Evolutionary conservation across 2,329 filamentous ascomycete species (phyloP).

Genomic region (Phyllosticta citriasiana): DNA sequence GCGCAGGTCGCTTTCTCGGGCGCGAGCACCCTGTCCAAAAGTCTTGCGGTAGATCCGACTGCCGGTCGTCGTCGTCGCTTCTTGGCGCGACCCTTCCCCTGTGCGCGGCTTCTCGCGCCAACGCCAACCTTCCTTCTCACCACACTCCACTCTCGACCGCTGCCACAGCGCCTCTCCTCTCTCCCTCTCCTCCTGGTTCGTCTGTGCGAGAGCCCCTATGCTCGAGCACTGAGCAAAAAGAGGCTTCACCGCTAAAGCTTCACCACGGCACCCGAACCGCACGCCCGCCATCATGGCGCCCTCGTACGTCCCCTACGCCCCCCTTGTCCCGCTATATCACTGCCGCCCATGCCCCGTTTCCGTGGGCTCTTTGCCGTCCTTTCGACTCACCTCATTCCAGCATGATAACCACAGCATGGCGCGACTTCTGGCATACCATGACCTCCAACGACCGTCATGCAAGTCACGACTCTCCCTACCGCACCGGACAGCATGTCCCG

Average conservation of each 20-base stretch:
- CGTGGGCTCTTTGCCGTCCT: neutral
- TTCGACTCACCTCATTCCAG: constrained; percentile 1
- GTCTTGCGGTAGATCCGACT: neutral
- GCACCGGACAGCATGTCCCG: constrained; percentile 81
- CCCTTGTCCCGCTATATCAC: neutral
- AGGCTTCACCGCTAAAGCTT: neutral
- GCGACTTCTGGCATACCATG: constrained; percentile 86
- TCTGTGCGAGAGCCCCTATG: neutral
- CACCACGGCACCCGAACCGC: constrained; percentile 1
- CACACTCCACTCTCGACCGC: neutral
- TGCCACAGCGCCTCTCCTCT: neutral
- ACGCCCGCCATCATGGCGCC: constrained; percentile 4
- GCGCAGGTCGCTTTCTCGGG: neutral
- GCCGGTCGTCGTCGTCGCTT: constrained; percentile 6
- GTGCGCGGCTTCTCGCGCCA: constrained; percentile 7
- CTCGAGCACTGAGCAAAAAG: neutral
- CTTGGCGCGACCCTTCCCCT: constrained; percentile 11
- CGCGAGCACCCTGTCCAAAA: neutral
- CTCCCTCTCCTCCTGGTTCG: neutral
- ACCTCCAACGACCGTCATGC: constrained; percentile 76
- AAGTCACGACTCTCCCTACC: constrained; percentile 83
- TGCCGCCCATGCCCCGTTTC: neutral
- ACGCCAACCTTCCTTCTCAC: constrained; percentile 10
- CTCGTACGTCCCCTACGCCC: constrained; percentile 7
- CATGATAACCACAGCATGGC: constrained; percentile 47